These are phyloP conservation scores for Graphilbum sp. DNA, from an alignment of 2,329 filamentous ascomycete genomes.

Conservation along the genomic window DNA sequence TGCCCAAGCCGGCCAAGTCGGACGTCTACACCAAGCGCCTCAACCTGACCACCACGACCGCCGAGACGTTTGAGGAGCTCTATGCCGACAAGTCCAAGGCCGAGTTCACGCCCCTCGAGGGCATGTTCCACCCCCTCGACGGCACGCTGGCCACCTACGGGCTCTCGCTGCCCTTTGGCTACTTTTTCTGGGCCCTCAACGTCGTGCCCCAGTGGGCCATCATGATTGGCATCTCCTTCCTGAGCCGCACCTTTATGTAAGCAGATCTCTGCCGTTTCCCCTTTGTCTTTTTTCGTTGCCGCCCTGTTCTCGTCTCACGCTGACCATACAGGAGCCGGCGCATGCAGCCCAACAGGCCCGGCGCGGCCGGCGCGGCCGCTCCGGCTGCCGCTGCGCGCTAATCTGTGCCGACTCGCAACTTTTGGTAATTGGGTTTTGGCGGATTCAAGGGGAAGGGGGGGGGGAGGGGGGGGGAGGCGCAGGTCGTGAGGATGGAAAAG, in stretches of 20 bases:
- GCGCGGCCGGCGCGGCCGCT: slow-evolving; percentile 9
- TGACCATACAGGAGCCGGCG: slow-evolving; percentile 19
- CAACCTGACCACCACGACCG: slow-evolving; percentile 52
- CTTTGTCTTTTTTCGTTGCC: slow-evolving; percentile 5
- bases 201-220: slow-evolving; percentile 59
- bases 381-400: neutral
- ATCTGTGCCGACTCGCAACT: neutral
- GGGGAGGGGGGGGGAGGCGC: too few relatives aligned
- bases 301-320: slow-evolving; percentile 13
- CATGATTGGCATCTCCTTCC: slow-evolving; percentile 59
- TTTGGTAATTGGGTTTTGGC: neutral
- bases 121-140: slow-evolving; percentile 62
- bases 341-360: slow-evolving; percentile 9
- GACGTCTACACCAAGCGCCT: slow-evolving; percentile 49
- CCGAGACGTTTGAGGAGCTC: slow-evolving; percentile 45
- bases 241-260: slow-evolving; percentile 63
- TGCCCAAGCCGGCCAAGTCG: slow-evolving; percentile 46
- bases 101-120: slow-evolving; percentile 32
- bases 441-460: too few relatives aligned
- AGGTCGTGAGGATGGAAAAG: too few relatives aligned
- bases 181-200: slow-evolving; percentile 49
- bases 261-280: neutral
- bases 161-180: slow-evolving; percentile 47
- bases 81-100: slow-evolving; percentile 30
- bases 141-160: slow-evolving; percentile 47